Evolutionary conservation across 2,329 filamentous ascomycete species (phyloP), one percentile per base, ranked within the genome.

Genomic region (Akanthomyces uredinophilus): DNA sequence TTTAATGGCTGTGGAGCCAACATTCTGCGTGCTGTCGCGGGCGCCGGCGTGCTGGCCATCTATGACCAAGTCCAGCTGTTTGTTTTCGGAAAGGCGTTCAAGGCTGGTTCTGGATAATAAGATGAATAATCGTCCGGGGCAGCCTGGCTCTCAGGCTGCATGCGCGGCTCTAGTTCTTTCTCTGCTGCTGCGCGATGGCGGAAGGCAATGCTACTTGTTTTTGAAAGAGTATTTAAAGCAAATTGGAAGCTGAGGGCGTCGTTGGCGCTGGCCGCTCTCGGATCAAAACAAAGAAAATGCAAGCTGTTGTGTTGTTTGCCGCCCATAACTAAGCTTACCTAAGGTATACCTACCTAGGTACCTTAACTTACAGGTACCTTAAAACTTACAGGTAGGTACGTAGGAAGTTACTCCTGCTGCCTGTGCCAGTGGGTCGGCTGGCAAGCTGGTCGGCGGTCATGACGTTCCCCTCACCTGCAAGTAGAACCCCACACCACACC

Each of bases 1-100:
- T 99, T 99, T 93, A 99, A 98, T 91, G 95, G 95, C 92, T 95
- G 95, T 79, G 95, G 94, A 91, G 95, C 95, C 88, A 99, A 99
- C 92, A 99, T 99, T 78, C 95, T 99, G 84, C 95, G 95, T 96
- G 95, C 95, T 97, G 95, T 99, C 78, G 95, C 95, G 78, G 95
- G 95, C 91, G 95, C 95, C 85, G 95, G 95, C 98, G 95, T 99
- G 79, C 87, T 99, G 80, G 98, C 95, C 81, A 97, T 99, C 91
- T 99, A 99, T 85, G 95, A 99, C 82, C 93, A 98, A 88, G 91
- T 91, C 81, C 95, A 98, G 90, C 87, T 99, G 79, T 82, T 99
- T 81, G 83, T 99, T 82, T 98, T 98, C 91, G 95, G 95, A 81
- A 98, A 99, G 93, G 91, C 92, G 86, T 99, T 92, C 93, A 96